phyloP scores from a whole-genome alignment of 2,329 filamentous ascomycete species.

The Cladosporium sp. region DNA sequence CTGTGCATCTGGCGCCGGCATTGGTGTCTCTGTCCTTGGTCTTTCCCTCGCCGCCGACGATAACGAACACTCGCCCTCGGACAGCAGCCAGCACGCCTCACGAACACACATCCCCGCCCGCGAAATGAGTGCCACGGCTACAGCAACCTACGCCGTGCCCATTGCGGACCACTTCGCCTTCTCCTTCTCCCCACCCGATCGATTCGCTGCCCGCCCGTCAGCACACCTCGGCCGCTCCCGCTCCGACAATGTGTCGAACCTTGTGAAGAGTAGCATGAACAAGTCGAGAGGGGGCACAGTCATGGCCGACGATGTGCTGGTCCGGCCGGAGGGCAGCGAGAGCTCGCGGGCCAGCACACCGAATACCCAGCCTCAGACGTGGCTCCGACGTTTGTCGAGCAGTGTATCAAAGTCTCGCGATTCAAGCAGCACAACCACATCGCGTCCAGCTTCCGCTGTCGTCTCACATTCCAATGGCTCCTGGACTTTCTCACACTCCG shows the following conservation, averaged over 20 bases:
- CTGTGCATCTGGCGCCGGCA: slow-evolving; percentile 55
- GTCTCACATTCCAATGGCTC: slow-evolving; percentile 58
- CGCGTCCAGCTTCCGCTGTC: slow-evolving; percentile 60
- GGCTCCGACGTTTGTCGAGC: slow-evolving; percentile 64
- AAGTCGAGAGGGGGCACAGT: slow-evolving; percentile 1
- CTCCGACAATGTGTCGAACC: slow-evolving; percentile 8
- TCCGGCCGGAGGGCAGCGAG: slow-evolving; percentile 11
- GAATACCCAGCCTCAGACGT: slow-evolving; percentile 31
- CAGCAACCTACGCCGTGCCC: slow-evolving; percentile 16
- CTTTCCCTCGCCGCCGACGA: slow-evolving; percentile 24
- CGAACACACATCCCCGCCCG: slow-evolving; percentile 19
- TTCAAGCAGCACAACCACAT: slow-evolving; percentile 48
- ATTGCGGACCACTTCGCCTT: slow-evolving; percentile 10
- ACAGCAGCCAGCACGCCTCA: slow-evolving; percentile 27
- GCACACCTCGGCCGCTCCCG: slow-evolving; percentile 7
- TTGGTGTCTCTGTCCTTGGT: slow-evolving; percentile 55
- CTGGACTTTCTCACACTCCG: slow-evolving; percentile 39
- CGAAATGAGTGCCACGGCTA: slow-evolving; percentile 21
- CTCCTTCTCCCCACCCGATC: slow-evolving; percentile 14
- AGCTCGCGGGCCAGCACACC: slow-evolving; percentile 14
- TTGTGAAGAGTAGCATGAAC: slow-evolving; percentile 8
- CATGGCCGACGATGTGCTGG: slow-evolving; percentile 3
- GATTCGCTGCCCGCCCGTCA: slow-evolving; percentile 2
- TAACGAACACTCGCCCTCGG: slow-evolving; percentile 22
- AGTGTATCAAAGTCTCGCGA: slow-evolving; percentile 28